Percentiles rank a stretch among this genome's conserved stretches.
These are phyloP conservation scores for Aspergillus funiculosus DNA, from an alignment of 495 filamentous ascomycete genomes.

Conservation along the genomic window DNA sequence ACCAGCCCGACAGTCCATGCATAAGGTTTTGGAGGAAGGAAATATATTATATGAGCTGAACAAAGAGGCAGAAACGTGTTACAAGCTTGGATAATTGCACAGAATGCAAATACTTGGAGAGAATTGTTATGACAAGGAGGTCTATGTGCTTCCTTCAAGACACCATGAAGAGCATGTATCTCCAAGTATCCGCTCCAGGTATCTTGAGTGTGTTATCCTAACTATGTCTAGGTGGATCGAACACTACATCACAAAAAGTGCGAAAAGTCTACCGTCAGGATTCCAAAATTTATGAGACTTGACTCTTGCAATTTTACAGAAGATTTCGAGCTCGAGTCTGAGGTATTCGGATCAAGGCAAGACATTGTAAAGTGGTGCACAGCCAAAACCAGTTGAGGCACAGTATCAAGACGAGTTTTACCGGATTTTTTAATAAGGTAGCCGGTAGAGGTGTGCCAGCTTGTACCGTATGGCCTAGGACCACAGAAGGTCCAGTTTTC, in stretches of 20 bases:
- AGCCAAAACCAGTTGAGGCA: conserved; percentile 16
- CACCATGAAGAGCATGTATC: conserved; percentile 17
- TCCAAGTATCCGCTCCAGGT: neutral
- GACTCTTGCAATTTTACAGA: neutral
- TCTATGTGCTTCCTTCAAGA: conserved; percentile 15
- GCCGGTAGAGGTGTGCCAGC: conserved; percentile 20
- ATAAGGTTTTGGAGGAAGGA: conserved; percentile 9
- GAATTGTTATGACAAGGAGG: neutral
- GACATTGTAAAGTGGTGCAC: conserved; percentile 13
- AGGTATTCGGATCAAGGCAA: conserved; percentile 5
- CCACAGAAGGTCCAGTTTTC: conserved; percentile 16
- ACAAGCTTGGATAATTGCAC: conserved; percentile 11
- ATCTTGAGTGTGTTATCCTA: conserved; percentile 10
- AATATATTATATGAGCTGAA: conserved; percentile 5
- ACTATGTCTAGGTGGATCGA: conserved; percentile 14
- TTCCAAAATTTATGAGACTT: conserved; percentile 2
- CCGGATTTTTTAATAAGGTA: conserved; percentile 12
- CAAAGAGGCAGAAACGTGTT: conserved; percentile 2
- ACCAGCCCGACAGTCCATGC: no score
- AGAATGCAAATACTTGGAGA: neutral
- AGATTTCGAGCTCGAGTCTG: conserved; percentile 5
- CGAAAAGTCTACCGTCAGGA: neutral
- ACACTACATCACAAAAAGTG: neutral
- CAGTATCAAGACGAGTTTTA: conserved; percentile 26
- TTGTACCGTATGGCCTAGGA: conserved; percentile 19